Percentiles rank a stretch among this genome's conserved stretches.
These are phyloP conservation scores for Deinandra increscens DNA, from an alignment of 129 eudicot species.

Conservation along the genomic window DNA sequence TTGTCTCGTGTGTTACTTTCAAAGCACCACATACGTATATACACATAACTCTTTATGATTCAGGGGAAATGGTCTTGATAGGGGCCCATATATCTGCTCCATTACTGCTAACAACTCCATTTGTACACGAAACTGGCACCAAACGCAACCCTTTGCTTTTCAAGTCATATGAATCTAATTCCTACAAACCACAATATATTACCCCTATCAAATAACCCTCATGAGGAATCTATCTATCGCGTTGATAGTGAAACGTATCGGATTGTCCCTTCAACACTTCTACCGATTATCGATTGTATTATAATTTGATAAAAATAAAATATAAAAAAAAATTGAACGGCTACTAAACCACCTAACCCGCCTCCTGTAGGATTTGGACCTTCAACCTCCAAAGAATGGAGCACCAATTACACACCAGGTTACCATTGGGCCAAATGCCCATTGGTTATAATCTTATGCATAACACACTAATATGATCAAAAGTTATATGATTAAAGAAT, in stretches of 20 bases:
- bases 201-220: background rate
- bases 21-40: too few species aligned
- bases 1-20: too few species aligned
- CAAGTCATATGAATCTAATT: conserved; percentile 40
- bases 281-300: background rate
- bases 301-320: too few species aligned
- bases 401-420: too few species aligned
- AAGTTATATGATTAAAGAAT: too few species aligned
- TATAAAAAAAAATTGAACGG: too few species aligned
- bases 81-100: conserved; percentile 99
- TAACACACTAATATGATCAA: too few species aligned
- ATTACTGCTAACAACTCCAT: conserved; percentile 68
- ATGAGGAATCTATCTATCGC: background rate
- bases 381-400: too few species aligned
- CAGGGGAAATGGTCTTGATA: conserved; percentile 55
- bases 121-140: conserved; percentile 62
- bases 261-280: background rate
- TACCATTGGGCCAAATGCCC: too few species aligned
- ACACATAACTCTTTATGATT: conserved; percentile 10
- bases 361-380: too few species aligned
- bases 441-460: too few species aligned
- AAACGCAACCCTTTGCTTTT: conserved; percentile 77
- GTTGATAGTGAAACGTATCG: background rate
- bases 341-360: too few species aligned
- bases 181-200: conserved; percentile 37